Evolutionary conservation across 169 alveolate genomes (phyloP), one percentile per base, ranked within the genome.

Genomic region (Plasmodium fragile): DNA sequence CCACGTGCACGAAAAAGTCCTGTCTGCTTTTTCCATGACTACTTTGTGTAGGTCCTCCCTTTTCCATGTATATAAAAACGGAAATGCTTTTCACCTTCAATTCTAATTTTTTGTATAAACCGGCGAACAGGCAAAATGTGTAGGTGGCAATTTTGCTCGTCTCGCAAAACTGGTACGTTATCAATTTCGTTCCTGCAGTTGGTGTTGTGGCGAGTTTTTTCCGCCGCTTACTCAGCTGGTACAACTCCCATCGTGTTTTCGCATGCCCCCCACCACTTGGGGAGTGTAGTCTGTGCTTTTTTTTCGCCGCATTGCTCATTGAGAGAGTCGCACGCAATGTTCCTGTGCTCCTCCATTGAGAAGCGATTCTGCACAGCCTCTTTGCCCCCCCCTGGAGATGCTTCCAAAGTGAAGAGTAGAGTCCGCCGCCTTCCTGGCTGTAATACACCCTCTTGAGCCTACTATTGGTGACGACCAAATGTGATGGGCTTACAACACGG

Each of bases 61-160:
- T 85, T 75, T 85, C 93, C 36, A 85, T 73, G 41, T 73, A 85
- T 85, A 85, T 75, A 52, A 13, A 59, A 85, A 85, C 69, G 39
- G 81, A 55, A 49, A 85, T 8, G 10, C 32, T 70, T 49, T 53
- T 36, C 3, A 85, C 65, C 49, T 72, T 85, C 22, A 75, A 65
- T 2, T 85, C 18, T 85, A 85, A 22, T 69, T 45, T 85, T 30
- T 52, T 16, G 69, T 85, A 85, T 22, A 85, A 8, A 0, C 93
- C 93, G 25, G 79, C 49, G 39, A 85, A 85, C 43, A 85, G 32
- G 43, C 93, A 85, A 85, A 85, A 85, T 43, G 78, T 85, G 79
- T 85, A 85, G 43, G 45, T 25, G 25, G 69, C 41, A 2, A 85
- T 85, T 36, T 75, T 28, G 39, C 41, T 73, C 25, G 93, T 85